Base-by-base conservation (phyloP, 805 yeast genomes). In the Saturnispora dispora region DNA sequence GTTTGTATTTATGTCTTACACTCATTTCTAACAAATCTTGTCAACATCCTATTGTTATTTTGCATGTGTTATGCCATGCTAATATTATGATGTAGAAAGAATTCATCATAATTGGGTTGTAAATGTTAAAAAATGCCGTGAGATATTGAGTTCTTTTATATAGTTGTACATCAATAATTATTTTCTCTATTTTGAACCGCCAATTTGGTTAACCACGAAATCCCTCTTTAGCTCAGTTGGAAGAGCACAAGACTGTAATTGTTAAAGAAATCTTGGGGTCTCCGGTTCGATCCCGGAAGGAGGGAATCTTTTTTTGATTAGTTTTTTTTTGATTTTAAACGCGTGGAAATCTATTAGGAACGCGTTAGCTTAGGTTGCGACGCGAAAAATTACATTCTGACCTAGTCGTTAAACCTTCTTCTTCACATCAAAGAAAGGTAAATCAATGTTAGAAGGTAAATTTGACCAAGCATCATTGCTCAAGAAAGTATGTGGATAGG, bases 381-480 rank as follows among this genome's bases (percentile, higher is more conserved):
- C 35, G 22, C 30, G 45, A 27, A 28, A 17, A 23, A 32, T 45
- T 46, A 25, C 13, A 13, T 46, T 46, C 20, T 17, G 11, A 18
- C 40, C n/a, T 13, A 23, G 7, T 15, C 18, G 4, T 13, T 23
- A 3, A 15, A 11, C 18, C 36, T 22, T 36, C 42, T 42, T 33
- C 42, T 35, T 41, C 36, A 25, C 15, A 23, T n/a, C 25, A 13
- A 18, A 11, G 20, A 28, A 33, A 35, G n/a, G 20, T n/a, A 17
- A 20, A n/a, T 17, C n/a, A 17, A 93, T 93, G 98, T 81, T 93
- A 73, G 99, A 93, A 81, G 98, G 96, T 59, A 90, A 89, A 75
- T 87, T 93, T 60, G 91, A 85, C 62, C 90, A 89, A 74, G 96
- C 98, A 50, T 78, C 90, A 52, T 78, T 89, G 58, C 80, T 93